phyloP scores from a whole-genome alignment of 345 rosid species.

The Alliaria petiolata region DNA sequence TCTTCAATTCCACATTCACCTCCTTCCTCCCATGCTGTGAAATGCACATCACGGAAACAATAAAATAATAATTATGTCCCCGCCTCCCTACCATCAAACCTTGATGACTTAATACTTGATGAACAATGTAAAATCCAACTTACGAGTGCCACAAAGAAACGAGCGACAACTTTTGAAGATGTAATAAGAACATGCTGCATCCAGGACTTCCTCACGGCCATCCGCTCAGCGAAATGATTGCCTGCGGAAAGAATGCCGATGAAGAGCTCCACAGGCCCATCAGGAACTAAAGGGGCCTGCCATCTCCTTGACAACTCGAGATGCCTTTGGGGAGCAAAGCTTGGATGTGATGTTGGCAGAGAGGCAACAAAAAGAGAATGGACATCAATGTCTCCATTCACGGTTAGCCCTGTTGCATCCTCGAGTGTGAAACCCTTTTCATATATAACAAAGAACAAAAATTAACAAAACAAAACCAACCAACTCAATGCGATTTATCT shows the following conservation, averaged over 20 bases:
- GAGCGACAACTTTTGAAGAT: constrained; percentile 84
- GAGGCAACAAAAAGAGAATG: constrained; percentile 80
- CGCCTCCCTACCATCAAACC: background rate
- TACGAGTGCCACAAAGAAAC: constrained; percentile 93
- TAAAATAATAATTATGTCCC: background rate
- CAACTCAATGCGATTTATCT: background rate
- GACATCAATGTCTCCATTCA: constrained; percentile 76
- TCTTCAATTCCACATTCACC: constrained; percentile 83
- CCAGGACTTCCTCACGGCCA: constrained; percentile 98
- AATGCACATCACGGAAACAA: constrained; percentile 7
- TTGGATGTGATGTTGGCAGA: constrained; percentile 81
- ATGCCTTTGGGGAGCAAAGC: constrained; percentile 76
- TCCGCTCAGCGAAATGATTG: constrained; percentile 89
- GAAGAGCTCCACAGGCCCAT: constrained; percentile 63
- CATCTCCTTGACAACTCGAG: constrained; percentile 76
- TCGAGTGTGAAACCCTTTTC: constrained; percentile 84
- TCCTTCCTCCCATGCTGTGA: constrained; percentile 80
- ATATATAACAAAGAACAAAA: background rate
- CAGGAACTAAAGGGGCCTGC: constrained; percentile 70
- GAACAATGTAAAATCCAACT: constrained; percentile 10
- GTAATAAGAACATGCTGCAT: constrained; percentile 80
- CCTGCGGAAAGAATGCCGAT: constrained; percentile 93
- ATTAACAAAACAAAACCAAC: constrained; percentile 7
- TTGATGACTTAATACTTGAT: background rate
- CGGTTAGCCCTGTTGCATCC: constrained; percentile 90